phyloP scores from a whole-genome alignment of 257 asterid species.

The Scutellaria barbata region DNA sequence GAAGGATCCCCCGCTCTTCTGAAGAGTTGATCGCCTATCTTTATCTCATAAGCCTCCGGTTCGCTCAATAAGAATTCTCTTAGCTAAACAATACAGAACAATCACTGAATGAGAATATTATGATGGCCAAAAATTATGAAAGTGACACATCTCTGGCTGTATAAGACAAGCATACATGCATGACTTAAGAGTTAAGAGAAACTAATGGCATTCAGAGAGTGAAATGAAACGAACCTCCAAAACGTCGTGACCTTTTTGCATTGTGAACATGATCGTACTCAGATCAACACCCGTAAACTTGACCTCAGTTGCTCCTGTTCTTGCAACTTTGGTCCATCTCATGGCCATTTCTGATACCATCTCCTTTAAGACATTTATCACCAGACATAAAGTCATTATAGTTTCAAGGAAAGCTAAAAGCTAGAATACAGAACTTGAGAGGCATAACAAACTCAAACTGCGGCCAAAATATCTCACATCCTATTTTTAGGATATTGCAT shows the following conservation, averaged over 20 bases:
- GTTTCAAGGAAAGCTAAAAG: not conserved
- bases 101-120: too few species aligned
- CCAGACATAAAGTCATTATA: not conserved
- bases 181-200: not conserved
- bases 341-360: constrained; percentile 67
- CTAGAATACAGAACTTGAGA: not conserved
- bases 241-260: constrained; percentile 84
- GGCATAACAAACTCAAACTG: not conserved
- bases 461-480: too few species aligned
- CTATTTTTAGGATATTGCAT: not conserved
- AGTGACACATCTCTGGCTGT: not conserved
- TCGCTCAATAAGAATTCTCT: constrained; percentile 75
- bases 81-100: constrained; percentile 49
- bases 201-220: not conserved
- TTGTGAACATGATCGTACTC: constrained; percentile 87
- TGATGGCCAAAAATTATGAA: too few species aligned
- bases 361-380: constrained; percentile 50
- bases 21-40: constrained; percentile 77
- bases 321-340: constrained; percentile 82
- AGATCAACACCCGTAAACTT: constrained; percentile 73
- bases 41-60: constrained; percentile 87
- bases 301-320: constrained; percentile 76
- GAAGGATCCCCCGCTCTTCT: constrained; percentile 89
- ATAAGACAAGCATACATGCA: too few species aligned
- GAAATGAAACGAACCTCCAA: constrained; percentile 61